These are phyloP conservation scores for Azolla pinnata DNA, from an alignment of 75 land plant genomes.

Conservation along the genomic window DNA sequence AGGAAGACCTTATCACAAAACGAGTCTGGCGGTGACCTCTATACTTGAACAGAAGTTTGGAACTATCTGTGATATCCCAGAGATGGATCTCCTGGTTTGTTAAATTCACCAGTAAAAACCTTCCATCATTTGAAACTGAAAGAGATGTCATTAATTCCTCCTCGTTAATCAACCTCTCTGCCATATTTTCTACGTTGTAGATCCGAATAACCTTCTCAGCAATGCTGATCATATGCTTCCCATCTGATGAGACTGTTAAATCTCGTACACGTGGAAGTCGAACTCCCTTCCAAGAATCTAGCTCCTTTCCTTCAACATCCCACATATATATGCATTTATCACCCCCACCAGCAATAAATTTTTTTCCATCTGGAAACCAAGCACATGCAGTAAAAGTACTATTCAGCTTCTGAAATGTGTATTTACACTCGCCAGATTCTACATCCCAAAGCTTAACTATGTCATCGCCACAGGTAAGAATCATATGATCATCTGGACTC, in stretches of 20 bases:
- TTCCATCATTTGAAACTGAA: constrained; percentile 60
- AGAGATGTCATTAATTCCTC: constrained; percentile 62
- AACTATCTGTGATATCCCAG: constrained; percentile 48
- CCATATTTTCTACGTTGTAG: constrained; percentile 49
- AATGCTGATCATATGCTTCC: constrained; percentile 53
- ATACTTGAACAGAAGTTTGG: constrained; percentile 44
- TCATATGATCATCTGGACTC: constrained; percentile 78
- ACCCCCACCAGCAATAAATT: constrained; percentile 43
- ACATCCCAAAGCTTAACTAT: constrained; percentile 70
- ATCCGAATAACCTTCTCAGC: constrained; percentile 55
- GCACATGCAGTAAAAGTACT: constrained; percentile 64
- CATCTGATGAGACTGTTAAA: constrained; percentile 62
- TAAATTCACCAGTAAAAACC: constrained; percentile 63
- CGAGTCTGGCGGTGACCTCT: constrained; percentile 63
- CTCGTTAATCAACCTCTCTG: constrained; percentile 61
- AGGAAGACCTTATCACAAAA: constrained; percentile 76
- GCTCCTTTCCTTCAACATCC: constrained; percentile 72
- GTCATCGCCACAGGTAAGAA: constrained; percentile 83
- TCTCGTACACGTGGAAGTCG: constrained; percentile 56
- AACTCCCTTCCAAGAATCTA: constrained; percentile 70
- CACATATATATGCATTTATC: constrained; percentile 78
- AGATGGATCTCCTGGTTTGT: constrained; percentile 79
- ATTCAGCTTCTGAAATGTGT: constrained; percentile 49
- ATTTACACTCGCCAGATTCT: constrained; percentile 57
- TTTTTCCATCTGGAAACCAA: constrained; percentile 76